Base-by-base conservation (phyloP, 1,284 basidiomycete species). In the Porogramme epimiltina region DNA sequence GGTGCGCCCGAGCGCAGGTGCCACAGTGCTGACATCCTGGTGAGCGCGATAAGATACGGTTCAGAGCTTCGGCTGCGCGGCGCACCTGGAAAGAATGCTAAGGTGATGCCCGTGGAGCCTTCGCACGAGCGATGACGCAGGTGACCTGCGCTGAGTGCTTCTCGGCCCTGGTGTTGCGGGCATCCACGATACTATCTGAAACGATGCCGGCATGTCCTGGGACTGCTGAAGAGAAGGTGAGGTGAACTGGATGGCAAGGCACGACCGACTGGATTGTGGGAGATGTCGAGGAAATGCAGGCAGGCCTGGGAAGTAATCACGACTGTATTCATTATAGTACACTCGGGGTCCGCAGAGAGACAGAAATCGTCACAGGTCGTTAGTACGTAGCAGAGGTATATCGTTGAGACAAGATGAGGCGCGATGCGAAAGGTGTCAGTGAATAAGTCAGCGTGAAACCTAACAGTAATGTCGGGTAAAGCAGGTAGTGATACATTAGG, bases 301-400 rank as follows among this genome's bases (percentile, higher is more conserved):
- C 23, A 4, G n/a, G n/a, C n/a, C n/a, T n/a, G n/a, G n/a, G n/a
- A n/a, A n/a, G n/a, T 31, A 31, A 15, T 8, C 28, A 15, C 15
- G 28, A 31, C 8, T 15, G 8, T 31, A 15, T 31, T 8, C n/a
- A 37, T 10, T 37, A 31, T 13, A 8, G 28, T 8, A 13, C 75
- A 23, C 42, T 45, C 42, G 24, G 43, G 49, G 41, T 6, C 8
- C 16, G n/a, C 9, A 47, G 37, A 47, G 11, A 34, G 40, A 42
- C 15, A 25, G 39, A 47, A 28, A 39, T 59, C 58, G 52, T 59
- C 42, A 55, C 39, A 46, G 52, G 54, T 56, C 58, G 54, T 59
- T 41, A 54, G 34, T 39, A 40, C 26, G 45, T 23, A 13, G 19
- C 18, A 20, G 43, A 52, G 28, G 15, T 50, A 49, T 47, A 55